Conservation (phyloP, 352 stramenopile species). For the Pilasporangium apinafurcum region DNA sequence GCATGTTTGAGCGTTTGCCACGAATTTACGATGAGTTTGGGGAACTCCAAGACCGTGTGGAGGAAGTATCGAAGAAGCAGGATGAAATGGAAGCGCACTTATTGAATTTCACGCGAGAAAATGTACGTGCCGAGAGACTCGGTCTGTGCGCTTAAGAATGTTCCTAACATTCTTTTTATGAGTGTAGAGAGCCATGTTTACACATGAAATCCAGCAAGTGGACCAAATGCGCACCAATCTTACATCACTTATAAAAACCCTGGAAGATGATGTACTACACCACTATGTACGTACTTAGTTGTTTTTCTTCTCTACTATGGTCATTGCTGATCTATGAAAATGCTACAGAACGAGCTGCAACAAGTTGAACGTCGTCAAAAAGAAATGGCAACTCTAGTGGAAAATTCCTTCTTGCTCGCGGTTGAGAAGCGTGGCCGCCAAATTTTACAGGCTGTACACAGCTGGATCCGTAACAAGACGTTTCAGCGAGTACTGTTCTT, state of each 20-base stretch:
- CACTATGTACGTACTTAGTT: constrained; percentile 27
- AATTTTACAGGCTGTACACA: constrained; percentile 22
- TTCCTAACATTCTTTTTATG: not conserved
- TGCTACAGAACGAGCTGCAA: constrained; percentile 56
- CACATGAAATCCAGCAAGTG: constrained; percentile 40
- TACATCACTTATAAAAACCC: constrained; percentile 44
- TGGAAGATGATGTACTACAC: constrained; percentile 53
- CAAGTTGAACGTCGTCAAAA: constrained; percentile 25
- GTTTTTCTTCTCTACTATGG: not conserved
- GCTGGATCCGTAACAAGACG: constrained; percentile 39
- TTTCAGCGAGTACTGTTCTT: constrained; percentile 49
- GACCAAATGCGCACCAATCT: constrained; percentile 46
- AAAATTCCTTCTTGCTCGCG: constrained; percentile 39
- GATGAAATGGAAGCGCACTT: constrained; percentile 63
- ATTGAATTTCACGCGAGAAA: constrained; percentile 54
- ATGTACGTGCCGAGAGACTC: constrained; percentile 13
- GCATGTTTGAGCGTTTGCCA: constrained; percentile 59
- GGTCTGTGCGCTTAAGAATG: not conserved
- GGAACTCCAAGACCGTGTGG: constrained; percentile 57
- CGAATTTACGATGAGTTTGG: constrained; percentile 62
- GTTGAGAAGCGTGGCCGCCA: constrained; percentile 29
- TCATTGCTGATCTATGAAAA: not conserved
- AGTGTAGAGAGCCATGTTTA: constrained; percentile 33
- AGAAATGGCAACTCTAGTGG: constrained; percentile 19
- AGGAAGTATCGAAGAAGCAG: constrained; percentile 64